Base-by-base conservation (phyloP, 2,329 filamentous ascomycete species). In the Chrysoporthe puriensis region DNA sequence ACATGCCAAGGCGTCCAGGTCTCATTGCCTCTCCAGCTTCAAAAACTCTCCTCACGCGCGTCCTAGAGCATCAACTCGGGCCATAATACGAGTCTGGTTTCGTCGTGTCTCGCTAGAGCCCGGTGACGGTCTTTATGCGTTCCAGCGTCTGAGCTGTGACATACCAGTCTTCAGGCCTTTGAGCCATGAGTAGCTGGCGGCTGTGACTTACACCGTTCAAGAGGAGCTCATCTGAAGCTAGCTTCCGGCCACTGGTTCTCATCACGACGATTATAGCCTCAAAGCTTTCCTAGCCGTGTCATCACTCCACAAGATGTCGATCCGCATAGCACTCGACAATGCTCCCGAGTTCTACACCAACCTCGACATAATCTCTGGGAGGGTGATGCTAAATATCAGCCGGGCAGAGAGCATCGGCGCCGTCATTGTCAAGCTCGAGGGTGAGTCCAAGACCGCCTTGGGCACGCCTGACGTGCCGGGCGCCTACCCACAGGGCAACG, bases 381-480 rank as follows among this genome's bases (percentile, higher is more conserved):
- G 84, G 68, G 79, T 90, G 40, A 75, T 88, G 62, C 78, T 90
- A 42, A 77, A 74, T 26, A 79, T 90, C 71, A 88, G 85, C 63
- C 90, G 90, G 71, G 80, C 91, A 64, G 92, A 95, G 77, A 83
- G 86, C 66, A 84, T 95, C 62, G 87, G 88, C 61, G 91, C 88
- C 63, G 89, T 96, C 70, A 83, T 93, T 48, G 91, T 95, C 74
- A 96, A 96, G 81, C 86, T 96, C 43, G 92, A 96, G 76, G 92
- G 92, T 72, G 91, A 96, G 79, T 89, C 89, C 60, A 85, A 85
- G 70, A 94, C 91, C 5, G 85, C 90, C 56, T 79, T 93, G 18
- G 77, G 81, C 78, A 76, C 86, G 70, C 79, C 86, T 26, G 62
- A 66, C 34, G 21, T 42, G 4, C 48, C 52, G 73, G 44, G 44